Conservation (phyloP, 192 early-diverging fungal species). For the Backusella circina region DNA sequence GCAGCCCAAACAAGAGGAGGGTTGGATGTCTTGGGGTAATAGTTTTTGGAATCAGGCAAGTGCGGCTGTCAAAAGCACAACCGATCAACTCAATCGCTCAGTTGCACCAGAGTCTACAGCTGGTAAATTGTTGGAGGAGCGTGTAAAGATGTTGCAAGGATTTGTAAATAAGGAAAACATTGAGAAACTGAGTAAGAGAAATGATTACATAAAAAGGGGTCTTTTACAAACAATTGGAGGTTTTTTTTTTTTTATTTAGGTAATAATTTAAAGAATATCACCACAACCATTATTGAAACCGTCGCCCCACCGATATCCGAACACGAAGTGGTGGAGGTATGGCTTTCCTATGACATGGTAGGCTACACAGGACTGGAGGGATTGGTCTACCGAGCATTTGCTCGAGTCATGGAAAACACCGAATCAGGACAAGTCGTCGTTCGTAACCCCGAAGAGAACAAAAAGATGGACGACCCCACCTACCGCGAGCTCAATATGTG, state of each 20-base stretch:
- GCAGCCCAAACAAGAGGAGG: neutral
- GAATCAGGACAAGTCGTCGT: constrained; percentile 57
- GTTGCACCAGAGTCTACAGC: constrained; percentile 40
- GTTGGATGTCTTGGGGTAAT: constrained; percentile 45
- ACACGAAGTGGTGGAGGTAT: constrained; percentile 57
- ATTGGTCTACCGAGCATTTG: constrained; percentile 50
- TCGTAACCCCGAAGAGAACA: constrained; percentile 33
- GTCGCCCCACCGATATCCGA: constrained; percentile 59
- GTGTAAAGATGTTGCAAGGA: constrained; percentile 39
- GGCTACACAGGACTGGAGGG: constrained; percentile 53
- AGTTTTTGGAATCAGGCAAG: constrained; percentile 48
- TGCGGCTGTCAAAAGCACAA: constrained; percentile 55
- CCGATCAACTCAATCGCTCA: constrained; percentile 50
- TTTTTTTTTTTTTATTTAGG: constrained; percentile 32
- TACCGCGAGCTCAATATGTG: constrained; percentile 51
- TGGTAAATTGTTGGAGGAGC: constrained; percentile 43
- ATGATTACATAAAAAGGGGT: neutral
- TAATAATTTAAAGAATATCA: constrained; percentile 43
- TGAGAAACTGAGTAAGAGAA: constrained; percentile 48
- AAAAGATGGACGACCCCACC: constrained; percentile 23
- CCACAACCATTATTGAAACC: constrained; percentile 48
- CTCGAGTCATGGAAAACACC: constrained; percentile 56
- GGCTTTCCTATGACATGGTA: constrained; percentile 54
- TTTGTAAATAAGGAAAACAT: constrained; percentile 57
- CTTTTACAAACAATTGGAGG: no score